Conservation (phyloP, 2,329 filamentous ascomycete species). For the Fusarium foetens region DNA sequence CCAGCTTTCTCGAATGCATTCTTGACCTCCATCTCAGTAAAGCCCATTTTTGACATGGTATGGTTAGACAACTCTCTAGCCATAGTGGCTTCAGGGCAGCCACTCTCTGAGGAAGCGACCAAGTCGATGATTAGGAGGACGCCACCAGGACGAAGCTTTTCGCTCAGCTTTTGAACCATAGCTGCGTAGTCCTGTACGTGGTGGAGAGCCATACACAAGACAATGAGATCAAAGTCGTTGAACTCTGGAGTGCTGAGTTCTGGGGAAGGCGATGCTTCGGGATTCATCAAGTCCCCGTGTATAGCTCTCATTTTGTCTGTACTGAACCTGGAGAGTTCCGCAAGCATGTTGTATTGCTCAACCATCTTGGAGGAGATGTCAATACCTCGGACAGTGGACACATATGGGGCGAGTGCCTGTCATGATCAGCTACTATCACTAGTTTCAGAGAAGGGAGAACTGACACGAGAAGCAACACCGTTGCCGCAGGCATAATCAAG, state of each 20-base stretch:
- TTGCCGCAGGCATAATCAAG: not conserved
- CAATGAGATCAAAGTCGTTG: not conserved
- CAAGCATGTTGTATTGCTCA: not conserved
- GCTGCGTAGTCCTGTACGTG: not conserved
- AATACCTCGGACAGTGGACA: not conserved
- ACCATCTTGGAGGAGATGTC: conserved; percentile 1
- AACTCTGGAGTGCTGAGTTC: not conserved
- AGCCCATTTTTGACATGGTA: not conserved
- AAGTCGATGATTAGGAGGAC: not conserved
- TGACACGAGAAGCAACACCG: not conserved
- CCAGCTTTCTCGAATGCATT: not conserved
- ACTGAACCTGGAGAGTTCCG: not conserved
- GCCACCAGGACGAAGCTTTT: not conserved
- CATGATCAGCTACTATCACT: accelerated
- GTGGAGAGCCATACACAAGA: not conserved
- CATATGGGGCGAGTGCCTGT: not conserved
- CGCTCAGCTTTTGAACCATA: not conserved
- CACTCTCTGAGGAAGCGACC: not conserved
- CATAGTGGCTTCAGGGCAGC: accelerated
- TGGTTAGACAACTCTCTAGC: not conserved
- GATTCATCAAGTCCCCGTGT: not conserved
- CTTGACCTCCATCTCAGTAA: not conserved
- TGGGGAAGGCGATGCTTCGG: not conserved
- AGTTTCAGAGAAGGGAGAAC: accelerated
- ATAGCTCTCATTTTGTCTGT: not conserved